phyloP scores from a whole-genome alignment of 2,329 filamentous ascomycete species.

The Fusarium vanettenii region DNA sequence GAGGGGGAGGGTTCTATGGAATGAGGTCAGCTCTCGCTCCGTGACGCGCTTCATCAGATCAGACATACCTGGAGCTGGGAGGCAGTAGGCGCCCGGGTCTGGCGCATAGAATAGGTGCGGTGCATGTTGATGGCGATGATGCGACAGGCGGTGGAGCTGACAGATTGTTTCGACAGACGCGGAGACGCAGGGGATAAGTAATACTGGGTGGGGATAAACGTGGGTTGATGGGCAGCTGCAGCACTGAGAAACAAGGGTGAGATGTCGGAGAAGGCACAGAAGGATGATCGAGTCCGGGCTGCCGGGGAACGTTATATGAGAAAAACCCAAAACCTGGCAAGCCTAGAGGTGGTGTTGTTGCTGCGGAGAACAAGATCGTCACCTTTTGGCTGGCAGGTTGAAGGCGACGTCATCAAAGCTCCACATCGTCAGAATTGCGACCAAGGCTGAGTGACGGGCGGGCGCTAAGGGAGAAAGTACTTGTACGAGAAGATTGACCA shows the following conservation, averaged over 20 bases:
- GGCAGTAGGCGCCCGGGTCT: conserved; percentile 93
- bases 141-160: conserved; percentile 38
- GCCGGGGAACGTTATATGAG: conserved; percentile 44
- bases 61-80: conserved; percentile 72
- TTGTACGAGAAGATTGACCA: conserved; percentile 13
- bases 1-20: conserved; percentile 89
- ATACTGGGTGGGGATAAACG: conserved; percentile 34
- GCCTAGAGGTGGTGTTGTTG: conserved; percentile 40
- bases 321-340: conserved; percentile 36
- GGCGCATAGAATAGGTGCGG: conserved; percentile 99
- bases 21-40: conserved; percentile 14
- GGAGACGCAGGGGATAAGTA: conserved; percentile 35
- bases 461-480: conserved; percentile 19
- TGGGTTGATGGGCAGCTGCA: conserved; percentile 29
- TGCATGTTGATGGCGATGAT: conserved; percentile 74
- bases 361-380: conserved; percentile 47
- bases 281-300: conserved; percentile 34
- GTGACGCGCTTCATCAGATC: background rate
- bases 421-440: conserved; percentile 38
- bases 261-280: conserved; percentile 27
- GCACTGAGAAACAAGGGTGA: conserved; percentile 38
- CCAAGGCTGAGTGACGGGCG: conserved; percentile 16
- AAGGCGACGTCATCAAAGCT: conserved; percentile 43
- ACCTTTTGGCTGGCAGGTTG: conserved; percentile 36
- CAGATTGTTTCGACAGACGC: conserved; percentile 20